Percentiles rank a stretch among this genome's conserved stretches.
These are phyloP conservation scores for Eucalyptus caleyi DNA, from an alignment of 345 rosid species.

Conservation along the genomic window DNA sequence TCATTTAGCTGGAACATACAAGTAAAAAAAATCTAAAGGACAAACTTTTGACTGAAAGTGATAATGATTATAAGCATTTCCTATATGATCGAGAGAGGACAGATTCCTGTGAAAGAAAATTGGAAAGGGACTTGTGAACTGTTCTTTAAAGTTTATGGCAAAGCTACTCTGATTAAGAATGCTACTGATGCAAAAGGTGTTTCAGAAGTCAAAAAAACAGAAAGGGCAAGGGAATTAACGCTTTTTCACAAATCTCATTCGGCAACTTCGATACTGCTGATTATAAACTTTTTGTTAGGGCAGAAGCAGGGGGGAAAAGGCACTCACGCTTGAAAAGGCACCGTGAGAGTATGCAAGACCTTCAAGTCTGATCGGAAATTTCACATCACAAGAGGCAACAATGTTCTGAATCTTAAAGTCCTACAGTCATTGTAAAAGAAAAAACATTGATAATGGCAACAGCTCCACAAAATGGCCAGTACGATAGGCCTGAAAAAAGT, in stretches of 20 bases:
- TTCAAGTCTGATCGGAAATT: constrained; percentile 69
- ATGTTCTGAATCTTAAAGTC: constrained; percentile 89
- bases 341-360: constrained; percentile 76
- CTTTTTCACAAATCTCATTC: background rate
- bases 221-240: background rate
- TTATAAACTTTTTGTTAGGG: background rate
- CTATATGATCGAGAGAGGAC: background rate
- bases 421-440: constrained; percentile 8
- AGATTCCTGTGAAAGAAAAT: background rate
- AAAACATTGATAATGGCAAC: background rate
- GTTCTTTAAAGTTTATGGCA: background rate
- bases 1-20: background rate
- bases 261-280: background rate
- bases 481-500: background rate
- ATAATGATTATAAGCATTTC: background rate
- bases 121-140: background rate
- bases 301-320: background rate
- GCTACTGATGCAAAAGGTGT: background rate
- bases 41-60: background rate
- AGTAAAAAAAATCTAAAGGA: background rate
- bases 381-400: constrained; percentile 79
- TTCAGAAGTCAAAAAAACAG: background rate
- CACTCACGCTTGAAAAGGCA: constrained; percentile 61
- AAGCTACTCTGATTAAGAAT: background rate
- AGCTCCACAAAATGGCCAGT: background rate